A percentile compares a stretch with the other conserved stretches of the same genome.
These are phyloP conservation scores for Saccharomycopsis schoenii DNA, from an alignment of 805 yeast genomes.

Conservation along the genomic window DNA sequence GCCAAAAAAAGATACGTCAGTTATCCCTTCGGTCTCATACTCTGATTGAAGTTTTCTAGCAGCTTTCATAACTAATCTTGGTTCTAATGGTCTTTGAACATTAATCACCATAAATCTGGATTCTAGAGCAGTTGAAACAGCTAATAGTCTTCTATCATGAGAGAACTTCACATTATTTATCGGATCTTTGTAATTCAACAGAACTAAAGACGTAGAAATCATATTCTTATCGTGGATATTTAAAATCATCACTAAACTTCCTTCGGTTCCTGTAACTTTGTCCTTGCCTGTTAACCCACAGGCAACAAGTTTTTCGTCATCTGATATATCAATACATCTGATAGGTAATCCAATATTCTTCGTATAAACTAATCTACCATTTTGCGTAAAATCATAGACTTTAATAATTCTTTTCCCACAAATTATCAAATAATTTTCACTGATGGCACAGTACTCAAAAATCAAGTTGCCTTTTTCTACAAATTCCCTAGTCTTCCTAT, in stretches of 20 bases:
- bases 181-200: slow-evolving; percentile 71
- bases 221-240: slow-evolving; percentile 8
- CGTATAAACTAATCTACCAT: slow-evolving; percentile 59
- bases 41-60: slow-evolving; percentile 52
- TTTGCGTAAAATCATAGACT: slow-evolving; percentile 45
- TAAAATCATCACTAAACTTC: slow-evolving; percentile 15
- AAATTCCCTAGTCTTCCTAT: slow-evolving; percentile 27
- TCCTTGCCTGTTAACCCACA: slow-evolving; percentile 80
- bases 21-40: slow-evolving; percentile 81
- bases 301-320: slow-evolving; percentile 55
- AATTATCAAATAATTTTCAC: slow-evolving; percentile 39
- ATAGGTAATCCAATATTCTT: slow-evolving; percentile 67
- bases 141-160: slow-evolving; percentile 40
- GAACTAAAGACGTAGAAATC: background rate
- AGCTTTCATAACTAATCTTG: slow-evolving; percentile 61
- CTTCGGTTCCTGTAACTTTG: slow-evolving; percentile 20
- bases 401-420: slow-evolving; percentile 64
- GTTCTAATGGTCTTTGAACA: slow-evolving; percentile 50
- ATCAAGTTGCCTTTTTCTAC: slow-evolving; percentile 17
- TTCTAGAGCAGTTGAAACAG: slow-evolving; percentile 48
- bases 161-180: slow-evolving; percentile 68
- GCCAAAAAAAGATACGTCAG: slow-evolving; percentile 67
- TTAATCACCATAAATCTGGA: slow-evolving; percentile 70
- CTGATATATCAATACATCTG: slow-evolving; percentile 65
- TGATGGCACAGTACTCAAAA: slow-evolving; percentile 16